These are phyloP conservation scores for Colletotrichum caudatum DNA, from an alignment of 2,329 filamentous ascomycete species.

Conservation along the genomic window DNA sequence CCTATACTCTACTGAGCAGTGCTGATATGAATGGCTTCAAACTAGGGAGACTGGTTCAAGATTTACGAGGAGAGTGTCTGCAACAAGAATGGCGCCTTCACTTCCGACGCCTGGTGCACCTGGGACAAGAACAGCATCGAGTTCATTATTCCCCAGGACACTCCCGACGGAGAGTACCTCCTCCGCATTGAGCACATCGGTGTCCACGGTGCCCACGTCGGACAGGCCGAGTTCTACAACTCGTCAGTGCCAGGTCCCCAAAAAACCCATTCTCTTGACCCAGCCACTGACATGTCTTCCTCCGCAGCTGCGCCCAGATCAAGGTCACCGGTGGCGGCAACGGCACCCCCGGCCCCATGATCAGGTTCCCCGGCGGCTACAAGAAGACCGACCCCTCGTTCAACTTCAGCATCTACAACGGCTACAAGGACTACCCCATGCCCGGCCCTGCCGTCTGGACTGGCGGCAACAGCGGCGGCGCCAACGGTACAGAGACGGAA, in stretches of 20 bases:
- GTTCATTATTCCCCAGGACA: conserved; percentile 50
- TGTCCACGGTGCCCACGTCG: conserved; percentile 10
- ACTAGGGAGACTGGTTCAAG: conserved; percentile 45
- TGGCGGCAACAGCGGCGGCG: conserved; percentile 3
- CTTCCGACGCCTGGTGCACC: conserved; percentile 44
- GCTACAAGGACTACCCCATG: conserved; percentile 40
- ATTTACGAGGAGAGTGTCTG: conserved; percentile 45
- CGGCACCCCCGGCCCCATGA: conserved; percentile 43
- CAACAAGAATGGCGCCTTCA: conserved; percentile 43
- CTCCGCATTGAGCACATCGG: conserved; percentile 52
- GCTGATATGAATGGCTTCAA: too few relatives aligned
- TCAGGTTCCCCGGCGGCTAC: conserved; percentile 50
- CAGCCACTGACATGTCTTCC: conserved; percentile 1
- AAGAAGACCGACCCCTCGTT: conserved; percentile 45
- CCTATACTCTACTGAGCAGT: too few relatives aligned
- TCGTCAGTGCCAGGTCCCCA: not conserved
- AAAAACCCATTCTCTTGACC: conserved; percentile 39
- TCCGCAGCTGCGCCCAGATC: conserved; percentile 42
- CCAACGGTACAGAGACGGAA: not conserved
- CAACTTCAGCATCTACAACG: conserved; percentile 44
- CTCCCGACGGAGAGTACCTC: conserved; percentile 54
- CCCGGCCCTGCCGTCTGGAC: conserved; percentile 31
- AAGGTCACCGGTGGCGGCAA: conserved; percentile 43
- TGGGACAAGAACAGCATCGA: conserved; percentile 45
- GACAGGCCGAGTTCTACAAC: conserved; percentile 7